These are phyloP conservation scores for Podaxis carcinomalis DNA, from an alignment of 768 basidiomycete genomes.

Conservation along the genomic window DNA sequence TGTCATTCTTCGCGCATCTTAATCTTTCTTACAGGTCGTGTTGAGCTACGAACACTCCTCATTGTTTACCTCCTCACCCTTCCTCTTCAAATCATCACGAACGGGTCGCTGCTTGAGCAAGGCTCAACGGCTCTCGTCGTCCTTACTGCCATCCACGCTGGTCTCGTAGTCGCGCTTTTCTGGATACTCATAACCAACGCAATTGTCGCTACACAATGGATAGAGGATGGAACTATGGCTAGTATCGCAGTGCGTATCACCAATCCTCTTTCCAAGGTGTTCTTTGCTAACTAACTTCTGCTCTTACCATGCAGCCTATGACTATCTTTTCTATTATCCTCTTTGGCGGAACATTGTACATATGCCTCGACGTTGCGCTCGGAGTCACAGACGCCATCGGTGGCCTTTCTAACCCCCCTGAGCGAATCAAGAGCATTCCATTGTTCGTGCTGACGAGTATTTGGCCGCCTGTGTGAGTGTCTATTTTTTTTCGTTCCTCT, in stretches of 20 bases:
- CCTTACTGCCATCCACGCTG: slow-evolving; percentile 77
- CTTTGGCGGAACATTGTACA: slow-evolving; percentile 74
- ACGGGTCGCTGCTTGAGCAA: slow-evolving; percentile 75
- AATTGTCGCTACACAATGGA: slow-evolving; percentile 80
- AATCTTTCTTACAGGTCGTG: slow-evolving; percentile 39
- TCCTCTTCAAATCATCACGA: slow-evolving; percentile 77
- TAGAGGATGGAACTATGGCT: slow-evolving; percentile 84
- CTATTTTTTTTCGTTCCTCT: not conserved
- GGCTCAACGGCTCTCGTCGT: slow-evolving; percentile 67
- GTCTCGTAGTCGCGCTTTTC: slow-evolving; percentile 70
- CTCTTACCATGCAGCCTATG: slow-evolving; percentile 49
- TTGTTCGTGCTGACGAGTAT: slow-evolving; percentile 66
- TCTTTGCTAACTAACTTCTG: not conserved
- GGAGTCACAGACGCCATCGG: slow-evolving; percentile 60
- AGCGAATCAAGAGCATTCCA: slow-evolving; percentile 57
- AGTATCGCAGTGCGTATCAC: slow-evolving; percentile 55
- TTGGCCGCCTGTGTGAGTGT: slow-evolving; percentile 27
- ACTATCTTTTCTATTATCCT: slow-evolving; percentile 50
- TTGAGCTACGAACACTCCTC: slow-evolving; percentile 69
- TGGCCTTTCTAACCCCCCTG: slow-evolving; percentile 49
- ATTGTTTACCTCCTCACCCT: slow-evolving; percentile 66
- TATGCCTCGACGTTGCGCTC: slow-evolving; percentile 78
- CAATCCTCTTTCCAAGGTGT: not conserved
- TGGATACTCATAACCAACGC: slow-evolving; percentile 77
- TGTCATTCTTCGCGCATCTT: not conserved